Evolutionary conservation across 805 yeast species (phyloP), one percentile per base, ranked within the genome.

Genomic region (Saccharomycopsis selenospora): DNA sequence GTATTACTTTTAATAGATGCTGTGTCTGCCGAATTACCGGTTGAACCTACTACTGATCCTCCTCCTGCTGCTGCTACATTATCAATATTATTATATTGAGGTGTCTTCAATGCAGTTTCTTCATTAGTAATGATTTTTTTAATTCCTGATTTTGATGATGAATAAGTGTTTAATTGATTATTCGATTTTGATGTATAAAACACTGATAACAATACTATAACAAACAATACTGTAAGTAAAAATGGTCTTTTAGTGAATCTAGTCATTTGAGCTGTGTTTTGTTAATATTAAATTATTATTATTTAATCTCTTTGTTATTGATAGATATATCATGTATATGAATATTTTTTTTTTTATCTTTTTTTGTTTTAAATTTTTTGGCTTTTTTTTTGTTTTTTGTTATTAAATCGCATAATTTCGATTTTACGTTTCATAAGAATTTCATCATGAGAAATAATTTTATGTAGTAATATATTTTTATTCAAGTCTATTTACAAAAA

Each of bases 101-200:
- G 14, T 11, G 4, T 18, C 25, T 13, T 14, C 24, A 17, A 13
- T 23, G 38, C 17, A 13, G 22, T 6, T 18, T 11, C 14, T 28
- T 22, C 7, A 7, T 43, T 13, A 17, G 13, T 3, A 11, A 6
- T 7, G 14, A 17, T 27, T 43, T n/a, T 28, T 8, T 42, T 28
- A 6, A 25, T 27, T 7, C 13, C 40, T 11, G n/a, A 13, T 7
- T 42, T 14, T 6, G 22, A 4, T 14, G 22, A n/a, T 4, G 45
- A 5, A 42, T 20, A 14, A 41, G 27, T 17, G 22, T 43, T 26
- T 8, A 52, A 18, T 25, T 52, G 55, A 25, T 40, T 49, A 26
- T 42, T 48, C 13, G 50, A 45, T 20, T 36, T 52, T 6, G 53
- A 49, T 3, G 50, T 52, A 36, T 49, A 49, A 26, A 49, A 45